Base-by-base conservation (phyloP, 1,284 basidiomycete genomes). In the Stygiomarasmius scandens region DNA sequence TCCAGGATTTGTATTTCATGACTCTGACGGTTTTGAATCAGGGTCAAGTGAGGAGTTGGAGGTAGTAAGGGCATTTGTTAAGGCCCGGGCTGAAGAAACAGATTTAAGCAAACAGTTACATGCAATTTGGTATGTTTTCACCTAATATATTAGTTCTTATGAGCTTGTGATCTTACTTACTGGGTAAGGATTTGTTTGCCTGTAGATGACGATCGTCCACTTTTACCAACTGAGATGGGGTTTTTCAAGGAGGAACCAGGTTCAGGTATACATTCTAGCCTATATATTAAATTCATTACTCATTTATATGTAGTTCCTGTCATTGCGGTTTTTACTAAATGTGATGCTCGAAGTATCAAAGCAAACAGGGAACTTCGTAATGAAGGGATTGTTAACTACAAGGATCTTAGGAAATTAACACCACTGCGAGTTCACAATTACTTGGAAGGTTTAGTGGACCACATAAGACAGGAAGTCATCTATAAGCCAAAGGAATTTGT, bases 61-160 rank as follows among this genome's bases (percentile, higher is more conserved):
- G 2, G 56, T 32, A n/a, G 60, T 68, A 11, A 54, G 62, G 22
- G 49, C 57, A 8, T 71, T 71, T 52, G 61, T 71, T 11, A 27
- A 44, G 2, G 36, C 48, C 2, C 54, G 61, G 14, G 54, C 63
- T 1, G 52, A 38, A 2, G 25, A 44, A 1, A 22, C 16, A 12
- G 23, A 12, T 0, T 20, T 66, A 2, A 16, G 32, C 16, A 24
- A 68, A 8, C 60, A 55, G 38, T 38, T 70, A 2, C 69, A 71
- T 61, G 67, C 60, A 1, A 71, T 69, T 50, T 71, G 69, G 69
- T 66, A 45, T 34, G 44, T 57, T 52, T 48, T 22, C 32, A 34
- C 32, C 14, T 14, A 34, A 34, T 34, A 34, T 34, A 34, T 34
- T 34, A 14, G 14, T 34, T 34, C 32, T 34, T 8, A 34, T 34